Evolutionary conservation across 2,329 filamentous ascomycete species (phyloP).

Genomic region (Botrytis deweyae): DNA sequence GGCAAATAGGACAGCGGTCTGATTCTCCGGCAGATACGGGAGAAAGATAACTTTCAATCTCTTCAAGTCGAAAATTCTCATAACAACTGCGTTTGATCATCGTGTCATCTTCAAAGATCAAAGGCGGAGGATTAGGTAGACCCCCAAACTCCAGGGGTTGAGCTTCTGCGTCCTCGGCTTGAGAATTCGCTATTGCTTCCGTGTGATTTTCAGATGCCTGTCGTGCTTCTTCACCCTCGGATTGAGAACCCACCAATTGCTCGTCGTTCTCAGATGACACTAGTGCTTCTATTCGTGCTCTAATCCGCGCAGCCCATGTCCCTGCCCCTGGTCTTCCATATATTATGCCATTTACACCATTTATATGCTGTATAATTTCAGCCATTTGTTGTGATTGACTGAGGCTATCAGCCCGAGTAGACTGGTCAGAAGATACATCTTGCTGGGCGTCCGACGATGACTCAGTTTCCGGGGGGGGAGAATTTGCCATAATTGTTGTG

Average conservation of each 20-base stretch:
- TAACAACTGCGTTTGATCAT: not conserved
- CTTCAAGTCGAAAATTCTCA: not conserved
- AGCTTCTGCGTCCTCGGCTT: not conserved
- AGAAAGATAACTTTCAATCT: not conserved
- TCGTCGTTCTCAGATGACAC: not conserved
- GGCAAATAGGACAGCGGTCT: not conserved
- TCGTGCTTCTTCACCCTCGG: not conserved
- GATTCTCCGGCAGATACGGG: not conserved
- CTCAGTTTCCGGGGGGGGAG: not conserved
- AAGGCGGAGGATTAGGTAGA: not conserved
- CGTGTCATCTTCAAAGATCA: not conserved
- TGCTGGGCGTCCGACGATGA: not conserved
- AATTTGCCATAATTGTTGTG: not conserved
- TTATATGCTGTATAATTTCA: not conserved
- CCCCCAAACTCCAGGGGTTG: not conserved
- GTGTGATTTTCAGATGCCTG: not conserved
- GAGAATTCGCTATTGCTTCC: not conserved
- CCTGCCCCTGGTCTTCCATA: too few relatives aligned
- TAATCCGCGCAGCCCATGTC: too few relatives aligned
- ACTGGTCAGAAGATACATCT: not conserved
- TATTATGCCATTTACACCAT: too few relatives aligned
- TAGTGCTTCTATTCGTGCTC: not conserved
- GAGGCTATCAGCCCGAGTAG: not conserved
- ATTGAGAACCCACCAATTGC: not conserved
- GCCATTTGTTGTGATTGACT: not conserved